Evolutionary conservation across 129 eudicot genomes (phyloP), one percentile per base, ranked within the genome.

Genomic region (Gnaphalium uliginosum): DNA sequence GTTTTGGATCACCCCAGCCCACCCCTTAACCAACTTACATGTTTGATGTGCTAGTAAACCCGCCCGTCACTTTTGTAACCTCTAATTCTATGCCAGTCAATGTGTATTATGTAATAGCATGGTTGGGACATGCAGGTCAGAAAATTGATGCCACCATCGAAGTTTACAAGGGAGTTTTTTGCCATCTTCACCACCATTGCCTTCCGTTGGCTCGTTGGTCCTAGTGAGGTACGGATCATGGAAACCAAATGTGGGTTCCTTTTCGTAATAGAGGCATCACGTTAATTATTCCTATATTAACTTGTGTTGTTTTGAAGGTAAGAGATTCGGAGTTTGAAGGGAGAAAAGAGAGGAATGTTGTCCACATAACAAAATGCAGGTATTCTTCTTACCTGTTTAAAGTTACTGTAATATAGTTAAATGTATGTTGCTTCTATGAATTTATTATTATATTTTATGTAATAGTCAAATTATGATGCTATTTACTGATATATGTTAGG

Each of bases 351-450:
- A 89, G 83, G 72, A 94, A 90, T 74, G 89, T 94, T 18, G 93
- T 87, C 73, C 81, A 89, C 82, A 84, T 94, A 65, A 82, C 79
- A 63, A 91, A 94, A 84, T 94, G 99, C 99, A 89, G 99, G 99
- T 90, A 88, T 19, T 29, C 11, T 73, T 63, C 6, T 56, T 17
- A 8, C 15, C 59, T 24, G 4, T 2, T 53, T 19, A 17, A 7
- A 56, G 26, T 56, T 56, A 8, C n/a, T 56, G 8, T 1, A 56
- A 56, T n/a, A 19, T 4, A 22, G 6, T 22, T 56, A 56, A 6
- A 19, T 4, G 33, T 9, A 15, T 2, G 21, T 15, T 26, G 11
- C 43, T 64, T 65, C 19, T 43, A 5, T 14, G 22, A 26, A 1
- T n/a, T 41, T 56, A 56, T 21, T 8, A 6, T 24, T 0, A 56